Base-by-base conservation (phyloP, 257 asterid genomes). In the Solanum tacnaense region DNA sequence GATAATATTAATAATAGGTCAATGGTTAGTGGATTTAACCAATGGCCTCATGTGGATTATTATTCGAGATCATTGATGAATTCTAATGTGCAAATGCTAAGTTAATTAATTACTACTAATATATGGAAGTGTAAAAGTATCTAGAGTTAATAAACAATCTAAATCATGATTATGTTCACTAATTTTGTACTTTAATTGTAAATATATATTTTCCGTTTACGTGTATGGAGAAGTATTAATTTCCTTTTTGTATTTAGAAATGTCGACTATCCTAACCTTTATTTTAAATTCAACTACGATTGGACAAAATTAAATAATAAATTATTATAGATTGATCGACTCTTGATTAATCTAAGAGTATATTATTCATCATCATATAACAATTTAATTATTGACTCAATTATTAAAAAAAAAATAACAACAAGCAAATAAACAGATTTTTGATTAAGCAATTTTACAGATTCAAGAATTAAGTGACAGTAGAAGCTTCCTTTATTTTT, bases 81-180 rank as follows among this genome's bases (percentile, higher is more conserved):
- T 38, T 75, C 92, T 75, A 36, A 76, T 38, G 34, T 88, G 86
- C 91, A 88, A 83, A 89, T 91, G 92, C 88, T 89, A 84, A 90
- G 91, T 52, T 89, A 39, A 87, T 52, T 89, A 35, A 88, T 20
- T 74, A 27, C 74, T 27, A 68, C 9, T 60, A 60, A 23, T 23
- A 23, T 12, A 76, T 56, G 10, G 83, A 23, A 75, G 58, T 38
- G 83, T 21, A 36, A 21, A 16, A 74, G 16, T 74, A 74, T 38
- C 10, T 35, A 34, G 82, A 2, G 16, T 72, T 72, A 4, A 72
- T 10, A 74, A 35, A 23, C 49, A 35, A 73, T 73, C 18, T 75
- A 13, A 78, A 39, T 78, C 35, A 25, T 39, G 84, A 38, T n/a
- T 76, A 78, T 78, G 62, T 41, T 78, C n/a, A 78, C 27, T 41